A percentile compares a stretch with the other conserved stretches of the same genome.
Conservation (phyloP, 2,329 filamentous ascomycete genomes). For the Botrytis hyacinthi region DNA sequence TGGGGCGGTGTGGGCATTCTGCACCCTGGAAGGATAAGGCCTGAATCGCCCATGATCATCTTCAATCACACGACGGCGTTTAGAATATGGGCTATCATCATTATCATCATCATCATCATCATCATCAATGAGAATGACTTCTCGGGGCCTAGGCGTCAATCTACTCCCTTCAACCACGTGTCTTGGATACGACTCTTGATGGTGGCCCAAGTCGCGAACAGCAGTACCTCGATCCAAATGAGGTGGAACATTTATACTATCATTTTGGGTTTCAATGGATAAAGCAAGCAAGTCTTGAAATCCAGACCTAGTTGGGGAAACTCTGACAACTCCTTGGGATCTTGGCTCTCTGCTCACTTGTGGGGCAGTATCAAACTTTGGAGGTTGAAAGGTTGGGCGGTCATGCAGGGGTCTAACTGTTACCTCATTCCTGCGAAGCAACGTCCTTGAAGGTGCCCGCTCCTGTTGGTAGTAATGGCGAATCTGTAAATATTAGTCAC, state of each 20-base stretch:
- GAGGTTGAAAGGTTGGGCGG: slow-evolving; percentile 27
- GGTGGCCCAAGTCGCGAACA: slow-evolving; percentile 22
- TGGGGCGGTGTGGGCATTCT: slow-evolving; percentile 25
- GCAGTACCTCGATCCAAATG: slow-evolving; percentile 28
- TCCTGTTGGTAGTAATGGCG: slow-evolving; percentile 26
- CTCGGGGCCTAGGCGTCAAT: slow-evolving; percentile 30
- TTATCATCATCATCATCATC: slow-evolving; percentile 38
- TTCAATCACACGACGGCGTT: slow-evolving; percentile 36
- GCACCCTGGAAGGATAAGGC: slow-evolving; percentile 31
- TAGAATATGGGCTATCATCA: slow-evolving; percentile 34
- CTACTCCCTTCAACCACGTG: slow-evolving; percentile 27
- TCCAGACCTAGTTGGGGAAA: slow-evolving; percentile 31
- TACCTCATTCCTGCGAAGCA: slow-evolving; percentile 33
- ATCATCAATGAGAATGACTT: slow-evolving; percentile 37
- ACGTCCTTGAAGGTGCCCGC: slow-evolving; percentile 21
- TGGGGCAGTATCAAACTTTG: slow-evolving; percentile 24
- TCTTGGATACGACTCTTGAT: slow-evolving; percentile 28
- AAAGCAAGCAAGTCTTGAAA: slow-evolving; percentile 38
- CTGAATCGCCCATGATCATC: slow-evolving; percentile 33
- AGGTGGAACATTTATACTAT: slow-evolving; percentile 27
- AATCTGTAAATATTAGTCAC: slow-evolving; percentile 19
- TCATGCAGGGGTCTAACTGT: slow-evolving; percentile 32
- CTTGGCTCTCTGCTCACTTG: slow-evolving; percentile 28
- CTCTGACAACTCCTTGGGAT: slow-evolving; percentile 36
- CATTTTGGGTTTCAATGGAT: slow-evolving; percentile 38